Evolutionary conservation across 352 stramenopile genomes (phyloP).

Genomic region (Phytopythium montanum): DNA sequence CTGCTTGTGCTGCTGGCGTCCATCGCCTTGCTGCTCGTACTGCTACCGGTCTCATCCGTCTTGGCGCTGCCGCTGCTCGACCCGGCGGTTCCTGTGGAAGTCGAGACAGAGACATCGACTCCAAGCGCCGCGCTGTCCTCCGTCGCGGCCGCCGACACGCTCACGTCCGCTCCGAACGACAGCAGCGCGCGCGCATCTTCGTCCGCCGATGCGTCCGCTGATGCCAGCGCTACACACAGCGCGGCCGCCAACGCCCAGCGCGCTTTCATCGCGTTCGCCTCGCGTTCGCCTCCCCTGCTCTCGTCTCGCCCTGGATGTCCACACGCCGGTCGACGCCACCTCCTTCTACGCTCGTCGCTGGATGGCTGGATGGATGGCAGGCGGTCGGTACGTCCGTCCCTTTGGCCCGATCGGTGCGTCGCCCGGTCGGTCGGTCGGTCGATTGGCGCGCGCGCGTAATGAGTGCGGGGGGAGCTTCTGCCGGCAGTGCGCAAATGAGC

Average conservation of each 20-base stretch:
- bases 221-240: constrained; percentile 1
- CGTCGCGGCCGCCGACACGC: not conserved
- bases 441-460: not conserved
- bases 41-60: not conserved
- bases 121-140: constrained; percentile 5
- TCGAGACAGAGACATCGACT: not conserved
- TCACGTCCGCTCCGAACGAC: not conserved
- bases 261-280: not conserved
- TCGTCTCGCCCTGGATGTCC: no score
- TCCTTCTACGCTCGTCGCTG: no score
- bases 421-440: not conserved
- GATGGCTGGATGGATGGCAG: no score
- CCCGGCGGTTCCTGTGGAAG: not conserved
- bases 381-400: no score
- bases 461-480: not conserved
- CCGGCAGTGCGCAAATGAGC: not conserved
- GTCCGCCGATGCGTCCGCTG: not conserved
- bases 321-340: no score
- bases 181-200: not conserved
- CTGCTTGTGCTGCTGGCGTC: not conserved
- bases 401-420: no score
- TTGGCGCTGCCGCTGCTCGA: constrained; percentile 2
- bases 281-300: not conserved
- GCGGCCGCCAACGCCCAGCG: constrained; percentile 4
- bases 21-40: not conserved